These are phyloP conservation scores for Babesia caballi DNA, from an alignment of 169 alveolate species.

Conservation along the genomic window DNA sequence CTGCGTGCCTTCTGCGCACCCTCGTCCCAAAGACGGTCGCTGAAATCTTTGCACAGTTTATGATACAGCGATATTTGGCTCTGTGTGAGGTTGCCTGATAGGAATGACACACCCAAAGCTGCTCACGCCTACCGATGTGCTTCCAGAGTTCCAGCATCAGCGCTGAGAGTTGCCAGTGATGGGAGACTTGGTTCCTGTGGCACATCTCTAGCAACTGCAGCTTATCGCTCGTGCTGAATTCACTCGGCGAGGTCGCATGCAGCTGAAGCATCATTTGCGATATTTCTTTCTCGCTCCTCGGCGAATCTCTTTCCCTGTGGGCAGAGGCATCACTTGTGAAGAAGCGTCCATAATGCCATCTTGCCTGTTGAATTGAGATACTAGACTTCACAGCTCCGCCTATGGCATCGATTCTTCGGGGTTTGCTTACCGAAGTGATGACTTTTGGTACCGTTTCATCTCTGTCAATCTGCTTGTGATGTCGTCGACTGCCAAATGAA, in stretches of 20 bases:
- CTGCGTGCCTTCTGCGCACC: not conserved
- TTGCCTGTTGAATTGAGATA: no score
- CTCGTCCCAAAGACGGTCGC: not conserved
- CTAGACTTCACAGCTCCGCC: no score
- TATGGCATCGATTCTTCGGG: no score
- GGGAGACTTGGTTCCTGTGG: not conserved
- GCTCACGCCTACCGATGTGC: constrained; percentile 2
- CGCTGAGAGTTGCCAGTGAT: not conserved
- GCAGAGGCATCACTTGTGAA: not conserved
- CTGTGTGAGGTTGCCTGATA: constrained; percentile 27
- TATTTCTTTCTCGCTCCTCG: not conserved
- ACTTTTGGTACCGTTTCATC: no score
- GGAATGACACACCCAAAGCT: not conserved
- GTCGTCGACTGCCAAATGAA: no score
- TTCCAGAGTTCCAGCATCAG: constrained; percentile 41
- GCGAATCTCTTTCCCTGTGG: not conserved
- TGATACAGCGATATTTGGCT: constrained; percentile 17
- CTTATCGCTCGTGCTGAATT: constrained; percentile 14
- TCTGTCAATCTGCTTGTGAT: no score
- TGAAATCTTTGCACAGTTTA: constrained; percentile 25
- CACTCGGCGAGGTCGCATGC: not conserved
- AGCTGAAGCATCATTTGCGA: not conserved
- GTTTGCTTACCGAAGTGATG: no score
- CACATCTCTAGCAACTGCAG: constrained; percentile 26
- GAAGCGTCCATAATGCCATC: not conserved